These are phyloP conservation scores for Diaporthe citri DNA, from an alignment of 2,329 filamentous ascomycete genomes.

Conservation along the genomic window DNA sequence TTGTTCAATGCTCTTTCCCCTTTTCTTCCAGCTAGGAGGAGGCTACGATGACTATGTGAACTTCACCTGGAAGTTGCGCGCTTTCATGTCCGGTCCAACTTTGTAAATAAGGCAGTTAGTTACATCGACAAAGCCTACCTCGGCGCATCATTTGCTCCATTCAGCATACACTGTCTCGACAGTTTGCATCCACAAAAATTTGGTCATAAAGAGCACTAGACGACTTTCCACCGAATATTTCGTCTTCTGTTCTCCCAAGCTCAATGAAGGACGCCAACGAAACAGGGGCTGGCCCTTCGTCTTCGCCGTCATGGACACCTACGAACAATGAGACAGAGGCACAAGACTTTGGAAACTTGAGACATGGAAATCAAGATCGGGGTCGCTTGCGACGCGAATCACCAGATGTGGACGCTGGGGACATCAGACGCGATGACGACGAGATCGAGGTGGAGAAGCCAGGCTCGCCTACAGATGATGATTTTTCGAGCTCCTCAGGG, in stretches of 20 bases:
- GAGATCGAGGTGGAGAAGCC: slow-evolving; percentile 25
- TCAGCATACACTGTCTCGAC: neutral
- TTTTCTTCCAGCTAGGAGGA: neutral
- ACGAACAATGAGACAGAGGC: neutral
- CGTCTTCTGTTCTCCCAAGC: neutral
- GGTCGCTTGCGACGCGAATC: neutral
- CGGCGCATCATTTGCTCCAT: neutral
- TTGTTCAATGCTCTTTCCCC: neutral
- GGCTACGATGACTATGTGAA: too few species aligned
- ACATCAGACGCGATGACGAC: neutral
- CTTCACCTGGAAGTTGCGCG: neutral
- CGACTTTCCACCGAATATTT: neutral
- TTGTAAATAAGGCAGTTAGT: neutral
- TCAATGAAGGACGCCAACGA: neutral
- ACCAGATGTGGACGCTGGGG: neutral
- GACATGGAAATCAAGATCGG: neutral
- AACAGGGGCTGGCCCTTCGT: neutral
- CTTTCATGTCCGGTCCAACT: neutral
- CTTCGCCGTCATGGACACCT: neutral
- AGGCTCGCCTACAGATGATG: slow-evolving; percentile 1
- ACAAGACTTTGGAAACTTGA: neutral
- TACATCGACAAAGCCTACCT: neutral
- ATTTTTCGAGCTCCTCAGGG: neutral
- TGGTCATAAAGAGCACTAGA: neutral
- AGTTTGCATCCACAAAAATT: neutral